Percentiles rank a stretch among this genome's conserved stretches.
These are phyloP conservation scores for Hypoxylon rubiginosum DNA, from an alignment of 2,329 filamentous ascomycete genomes.

Conservation along the genomic window DNA sequence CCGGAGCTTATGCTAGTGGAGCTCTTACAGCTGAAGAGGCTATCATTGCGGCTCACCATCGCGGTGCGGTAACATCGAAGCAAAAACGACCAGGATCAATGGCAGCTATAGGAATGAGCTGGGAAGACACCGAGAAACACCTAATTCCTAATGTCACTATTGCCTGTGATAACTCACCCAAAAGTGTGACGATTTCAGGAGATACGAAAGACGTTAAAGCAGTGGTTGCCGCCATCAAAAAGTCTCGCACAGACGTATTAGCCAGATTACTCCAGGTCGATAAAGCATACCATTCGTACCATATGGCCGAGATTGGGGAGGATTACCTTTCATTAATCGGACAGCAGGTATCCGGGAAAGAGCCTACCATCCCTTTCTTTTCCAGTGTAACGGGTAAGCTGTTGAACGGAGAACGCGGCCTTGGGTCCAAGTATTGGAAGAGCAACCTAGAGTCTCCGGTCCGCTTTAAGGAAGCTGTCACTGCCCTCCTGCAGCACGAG, in stretches of 20 bases:
- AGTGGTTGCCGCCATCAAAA: slow-evolving; percentile 43
- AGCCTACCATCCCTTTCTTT: slow-evolving; percentile 41
- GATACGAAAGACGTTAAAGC: slow-evolving; percentile 33
- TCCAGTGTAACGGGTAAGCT: slow-evolving; percentile 38
- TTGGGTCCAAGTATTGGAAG: slow-evolving; percentile 41
- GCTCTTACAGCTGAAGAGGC: slow-evolving; percentile 54
- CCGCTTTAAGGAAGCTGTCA: slow-evolving; percentile 37
- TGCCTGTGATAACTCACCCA: slow-evolving; percentile 46
- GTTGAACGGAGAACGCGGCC: slow-evolving; percentile 12
- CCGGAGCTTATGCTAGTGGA: slow-evolving; percentile 58
- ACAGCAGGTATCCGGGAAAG: slow-evolving; percentile 18
- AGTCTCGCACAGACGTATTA: slow-evolving; percentile 30
- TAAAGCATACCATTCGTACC: slow-evolving; percentile 53
- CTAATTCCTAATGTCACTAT: slow-evolving; percentile 38
- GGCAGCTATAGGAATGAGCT: slow-evolving; percentile 52
- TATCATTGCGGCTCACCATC: slow-evolving; percentile 58
- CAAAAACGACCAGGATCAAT: slow-evolving; percentile 47
- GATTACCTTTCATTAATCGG: slow-evolving; percentile 32
- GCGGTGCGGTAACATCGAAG: slow-evolving; percentile 52
- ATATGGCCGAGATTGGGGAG: slow-evolving; percentile 43
- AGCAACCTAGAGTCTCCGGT: slow-evolving; percentile 43
- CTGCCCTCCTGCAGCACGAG: slow-evolving; percentile 26
- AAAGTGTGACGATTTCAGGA: slow-evolving; percentile 46
- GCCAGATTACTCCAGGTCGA: slow-evolving; percentile 46
- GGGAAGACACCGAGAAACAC: slow-evolving; percentile 41